Conservation (phyloP, 2,329 filamentous ascomycete genomes). For the Xylariaceae sp. region DNA sequence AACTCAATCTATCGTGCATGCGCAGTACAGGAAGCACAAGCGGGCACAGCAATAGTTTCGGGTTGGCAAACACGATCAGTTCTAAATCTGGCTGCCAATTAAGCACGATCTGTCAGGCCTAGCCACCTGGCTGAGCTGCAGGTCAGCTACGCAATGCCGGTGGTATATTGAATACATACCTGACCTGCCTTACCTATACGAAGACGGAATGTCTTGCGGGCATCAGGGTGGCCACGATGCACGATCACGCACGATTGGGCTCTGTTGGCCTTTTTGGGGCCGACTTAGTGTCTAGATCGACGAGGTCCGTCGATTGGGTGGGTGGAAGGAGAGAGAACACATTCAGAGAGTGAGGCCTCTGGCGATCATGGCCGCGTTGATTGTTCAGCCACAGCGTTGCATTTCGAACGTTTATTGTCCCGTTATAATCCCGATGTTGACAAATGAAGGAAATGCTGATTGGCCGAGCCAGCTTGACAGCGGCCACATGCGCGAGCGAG, state of each 20-base stretch:
- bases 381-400: constrained; percentile 18
- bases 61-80: constrained; percentile 4
- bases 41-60: constrained; percentile 3
- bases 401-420: constrained; percentile 6
- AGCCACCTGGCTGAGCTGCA: constrained; percentile 10
- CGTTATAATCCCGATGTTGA: constrained; percentile 6
- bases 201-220: constrained; percentile 4
- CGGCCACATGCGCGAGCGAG: background rate
- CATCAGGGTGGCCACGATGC: constrained; percentile 3
- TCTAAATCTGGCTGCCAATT: constrained; percentile 9
- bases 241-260: background rate
- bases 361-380: constrained; percentile 1
- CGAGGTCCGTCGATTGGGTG: constrained; percentile 9
- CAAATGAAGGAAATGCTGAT: constrained; percentile 14
- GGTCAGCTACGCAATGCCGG: background rate
- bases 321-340: constrained; percentile 2
- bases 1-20: constrained; percentile 17
- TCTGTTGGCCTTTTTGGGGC: constrained; percentile 2
- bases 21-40: background rate
- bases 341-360: constrained; percentile 5
- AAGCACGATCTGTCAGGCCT: background rate
- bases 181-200: background rate
- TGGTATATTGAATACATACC: background rate
- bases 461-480: background rate
- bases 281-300: constrained; percentile 10